Conservation (phyloP, 306 rosid species). For the Mimosa bimucronata region DNA sequence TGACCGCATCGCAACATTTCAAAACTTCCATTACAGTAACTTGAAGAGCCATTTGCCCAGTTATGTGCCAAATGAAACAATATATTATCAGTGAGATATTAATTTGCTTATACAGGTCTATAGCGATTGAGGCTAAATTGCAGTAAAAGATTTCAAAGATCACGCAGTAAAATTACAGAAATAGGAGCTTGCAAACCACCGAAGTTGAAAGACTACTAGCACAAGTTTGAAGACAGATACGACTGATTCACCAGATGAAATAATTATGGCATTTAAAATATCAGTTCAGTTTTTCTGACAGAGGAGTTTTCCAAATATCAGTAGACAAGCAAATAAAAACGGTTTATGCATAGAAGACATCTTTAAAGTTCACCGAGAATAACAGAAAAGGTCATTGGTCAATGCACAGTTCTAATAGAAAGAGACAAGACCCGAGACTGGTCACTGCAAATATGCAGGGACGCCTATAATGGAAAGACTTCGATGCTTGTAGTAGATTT, state of each 20-base stretch:
- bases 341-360: neutral
- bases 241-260: slow-evolving; percentile 20
- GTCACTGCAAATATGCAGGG: neutral
- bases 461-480: slow-evolving; percentile 20
- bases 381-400: slow-evolving; percentile 22
- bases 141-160: slow-evolving; percentile 27
- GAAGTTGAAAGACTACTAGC: slow-evolving; percentile 5
- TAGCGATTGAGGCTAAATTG: neutral
- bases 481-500: neutral
- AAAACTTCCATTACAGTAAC: neutral
- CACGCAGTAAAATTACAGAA: neutral
- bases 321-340: slow-evolving; percentile 2
- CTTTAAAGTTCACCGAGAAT: neutral
- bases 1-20: neutral
- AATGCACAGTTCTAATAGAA: neutral
- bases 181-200: slow-evolving; percentile 6
- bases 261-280: slow-evolving; percentile 1
- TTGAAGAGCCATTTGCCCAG: slow-evolving; percentile 1
- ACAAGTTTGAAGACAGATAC: slow-evolving; percentile 6
- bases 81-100: slow-evolving; percentile 4
- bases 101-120: neutral
- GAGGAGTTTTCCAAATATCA: neutral
- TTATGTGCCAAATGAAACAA: neutral
- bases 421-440: slow-evolving; percentile 6
- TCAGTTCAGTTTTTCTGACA: neutral